Conservation (phyloP, 2,329 filamentous ascomycete genomes). For the Phaeosphaeriaceae sp. region DNA sequence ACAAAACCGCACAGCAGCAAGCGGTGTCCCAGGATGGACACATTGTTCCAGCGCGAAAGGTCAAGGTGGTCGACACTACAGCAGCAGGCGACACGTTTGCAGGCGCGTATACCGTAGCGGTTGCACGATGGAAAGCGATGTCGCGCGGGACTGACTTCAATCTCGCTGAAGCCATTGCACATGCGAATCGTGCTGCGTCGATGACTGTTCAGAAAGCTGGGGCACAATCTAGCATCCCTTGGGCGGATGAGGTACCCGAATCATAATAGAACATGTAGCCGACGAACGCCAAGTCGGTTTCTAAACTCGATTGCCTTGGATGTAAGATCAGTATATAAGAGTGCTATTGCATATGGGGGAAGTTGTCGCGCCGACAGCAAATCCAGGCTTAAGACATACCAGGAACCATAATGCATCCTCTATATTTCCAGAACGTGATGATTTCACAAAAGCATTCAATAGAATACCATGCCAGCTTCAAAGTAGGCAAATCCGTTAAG, state of each 20-base stretch:
- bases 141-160: constrained; percentile 53
- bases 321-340: too few species aligned
- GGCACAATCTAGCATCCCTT: constrained; percentile 73
- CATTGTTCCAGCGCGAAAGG: constrained; percentile 70
- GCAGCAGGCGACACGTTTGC: constrained; percentile 95
- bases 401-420: background rate
- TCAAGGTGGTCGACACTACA: constrained; percentile 88
- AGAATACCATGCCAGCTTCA: background rate
- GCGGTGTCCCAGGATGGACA: constrained; percentile 52
- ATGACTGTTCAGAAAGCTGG: constrained; percentile 72
- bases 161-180: constrained; percentile 66
- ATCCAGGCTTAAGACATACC: background rate
- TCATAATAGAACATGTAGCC: constrained; percentile 11
- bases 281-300: background rate
- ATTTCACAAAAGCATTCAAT: background rate
- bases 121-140: constrained; percentile 61
- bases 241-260: constrained; percentile 62
- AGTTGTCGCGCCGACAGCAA: too few species aligned
- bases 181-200: constrained; percentile 69
- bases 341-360: too few species aligned
- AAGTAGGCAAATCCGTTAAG: background rate
- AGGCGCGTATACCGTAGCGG: constrained; percentile 80
- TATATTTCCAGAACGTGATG: background rate
- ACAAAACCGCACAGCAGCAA: constrained; percentile 55
- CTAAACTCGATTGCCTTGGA: too few species aligned